phyloP scores from a whole-genome alignment of 2,329 filamentous ascomycete genomes.

The Mycogone perniciosa region DNA sequence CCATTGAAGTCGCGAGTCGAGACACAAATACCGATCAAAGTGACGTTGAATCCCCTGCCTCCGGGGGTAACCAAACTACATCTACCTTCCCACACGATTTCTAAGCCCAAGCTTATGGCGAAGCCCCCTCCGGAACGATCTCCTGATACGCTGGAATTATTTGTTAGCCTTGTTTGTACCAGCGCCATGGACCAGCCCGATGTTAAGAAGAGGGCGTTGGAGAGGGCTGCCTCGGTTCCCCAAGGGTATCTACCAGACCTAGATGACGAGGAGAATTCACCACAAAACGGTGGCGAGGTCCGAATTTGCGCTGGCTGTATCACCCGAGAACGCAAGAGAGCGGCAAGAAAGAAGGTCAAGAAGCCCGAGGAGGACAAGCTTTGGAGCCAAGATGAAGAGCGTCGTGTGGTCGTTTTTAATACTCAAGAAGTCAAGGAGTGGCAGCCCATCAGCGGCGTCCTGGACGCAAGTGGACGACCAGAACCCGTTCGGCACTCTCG shows the following conservation, averaged over 20 bases:
- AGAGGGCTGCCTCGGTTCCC: conserved; percentile 39
- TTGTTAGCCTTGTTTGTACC: conserved; percentile 80
- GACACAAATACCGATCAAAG: conserved; percentile 86
- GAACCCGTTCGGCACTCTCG: conserved; percentile 47
- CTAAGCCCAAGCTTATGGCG: conserved; percentile 83
- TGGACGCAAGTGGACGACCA: conserved; percentile 35
- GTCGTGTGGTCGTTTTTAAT: conserved; percentile 85
- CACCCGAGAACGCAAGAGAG: conserved; percentile 81
- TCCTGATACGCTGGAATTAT: conserved; percentile 71
- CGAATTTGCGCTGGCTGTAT: conserved; percentile 91
- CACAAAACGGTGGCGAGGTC: conserved; percentile 87
- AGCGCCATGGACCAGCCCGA: conserved; percentile 78
- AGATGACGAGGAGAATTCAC: conserved; percentile 61
- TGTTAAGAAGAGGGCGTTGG: conserved; percentile 61
- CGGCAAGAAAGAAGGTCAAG: conserved; percentile 86
- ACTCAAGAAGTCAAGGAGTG: conserved; percentile 82
- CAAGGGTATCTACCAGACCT: conserved; percentile 30
- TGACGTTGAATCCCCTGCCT: conserved; percentile 72
- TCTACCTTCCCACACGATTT: conserved; percentile 83
- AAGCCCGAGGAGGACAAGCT: conserved; percentile 87
- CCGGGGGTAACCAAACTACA: conserved; percentile 72
- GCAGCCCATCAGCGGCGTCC: conserved; percentile 54
- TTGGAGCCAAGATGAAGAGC: conserved; percentile 74
- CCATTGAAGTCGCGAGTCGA: conserved; percentile 86
- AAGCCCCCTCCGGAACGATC: conserved; percentile 61